Evolutionary conservation across 208 protist species (phyloP), one percentile per base, ranked within the genome.

Genomic region (Leishmania major): DNA sequence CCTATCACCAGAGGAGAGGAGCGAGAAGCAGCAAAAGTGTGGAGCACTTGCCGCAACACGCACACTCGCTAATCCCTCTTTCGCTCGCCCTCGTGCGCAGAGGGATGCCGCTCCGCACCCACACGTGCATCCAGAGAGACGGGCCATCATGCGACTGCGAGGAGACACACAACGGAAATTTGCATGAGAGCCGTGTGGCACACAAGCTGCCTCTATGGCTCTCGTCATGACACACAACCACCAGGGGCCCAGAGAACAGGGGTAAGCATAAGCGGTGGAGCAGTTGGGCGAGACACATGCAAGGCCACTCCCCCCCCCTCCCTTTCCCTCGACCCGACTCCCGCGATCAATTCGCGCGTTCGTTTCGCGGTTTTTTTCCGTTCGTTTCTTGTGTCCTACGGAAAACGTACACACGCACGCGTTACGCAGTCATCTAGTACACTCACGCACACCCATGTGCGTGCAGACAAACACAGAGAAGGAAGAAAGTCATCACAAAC

Each of bases 401-500:
- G 28, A 40, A 51, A 55, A 51, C 70, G 25, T 53, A 74, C 70
- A 74, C 28, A 74, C 51, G 45, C 47, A 62, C 73, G 45, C 47
- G 35, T 62, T 59, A 62, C 51, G 35, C 73, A 62, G 19, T 43
- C 73, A 77, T 57, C 47, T 45, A 77, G 35, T 60, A 62, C 73
- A 62, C 73, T 25, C 45, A 62, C 17, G 60, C 51, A 75, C 47
- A 59, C 71, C 45, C 4, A 59, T 10, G 47, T 43, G 25, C 47
- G 40, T 62, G 73, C 51, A 59, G 31, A 73, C 5, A 77, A 81
- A 5, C 37, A 78, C 40, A n/a, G 49, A 83, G n/a, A 51, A 74
- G 31, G 64, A 47, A 62, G 79, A 47, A 64, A 79, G 70, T 57
- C 51, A 77, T 40, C 57, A 82, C 25, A 49, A 49, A 77, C 70